These are phyloP conservation scores for Ustilago sp. DNA, from an alignment of 1,284 basidiomycete species.

Conservation along the genomic window DNA sequence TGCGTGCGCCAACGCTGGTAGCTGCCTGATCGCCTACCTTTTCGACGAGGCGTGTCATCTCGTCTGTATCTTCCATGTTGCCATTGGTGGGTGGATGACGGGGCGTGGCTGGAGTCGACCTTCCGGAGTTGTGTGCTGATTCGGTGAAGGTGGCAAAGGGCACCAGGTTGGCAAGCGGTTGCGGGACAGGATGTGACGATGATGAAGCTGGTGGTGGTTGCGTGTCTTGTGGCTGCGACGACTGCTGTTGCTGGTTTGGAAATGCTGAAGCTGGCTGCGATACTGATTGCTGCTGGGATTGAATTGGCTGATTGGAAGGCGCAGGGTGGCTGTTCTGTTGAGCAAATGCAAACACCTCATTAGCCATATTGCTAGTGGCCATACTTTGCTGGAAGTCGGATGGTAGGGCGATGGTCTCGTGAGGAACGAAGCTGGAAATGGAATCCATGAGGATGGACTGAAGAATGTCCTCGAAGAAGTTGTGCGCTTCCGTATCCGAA, in stretches of 20 bases:
- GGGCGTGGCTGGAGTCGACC: slow-evolving; percentile 41
- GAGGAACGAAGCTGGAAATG: slow-evolving; percentile 46
- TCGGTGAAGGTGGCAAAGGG: slow-evolving; percentile 48
- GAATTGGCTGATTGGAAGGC: slow-evolving; percentile 6
- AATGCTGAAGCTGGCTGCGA: not conserved
- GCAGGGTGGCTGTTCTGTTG: slow-evolving; percentile 11
- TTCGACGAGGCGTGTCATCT: slow-evolving; percentile 44
- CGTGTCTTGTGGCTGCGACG: not conserved
- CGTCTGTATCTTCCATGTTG: slow-evolving; percentile 38
- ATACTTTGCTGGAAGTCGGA: slow-evolving; percentile 20
- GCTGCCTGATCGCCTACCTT: slow-evolving; percentile 49
- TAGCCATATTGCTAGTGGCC: not conserved
- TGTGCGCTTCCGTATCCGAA: slow-evolving; percentile 38
- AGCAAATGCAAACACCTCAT: slow-evolving; percentile 23
- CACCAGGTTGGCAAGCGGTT: slow-evolving; percentile 23
- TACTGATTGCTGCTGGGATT: slow-evolving; percentile 1
- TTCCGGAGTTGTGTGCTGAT: slow-evolving; percentile 36
- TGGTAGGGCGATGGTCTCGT: slow-evolving; percentile 27
- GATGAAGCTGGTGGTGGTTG: not conserved
- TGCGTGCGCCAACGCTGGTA: slow-evolving; percentile 46
- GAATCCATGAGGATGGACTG: slow-evolving; percentile 54
- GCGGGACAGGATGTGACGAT: slow-evolving; percentile 25
- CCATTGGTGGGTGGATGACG: slow-evolving; percentile 19
- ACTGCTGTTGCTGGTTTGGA: slow-evolving; percentile 12
- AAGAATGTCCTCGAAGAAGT: slow-evolving; percentile 53